These are phyloP conservation scores for Carex littledalei DNA, from an alignment of 176 grass and related monocot species.

Conservation along the genomic window DNA sequence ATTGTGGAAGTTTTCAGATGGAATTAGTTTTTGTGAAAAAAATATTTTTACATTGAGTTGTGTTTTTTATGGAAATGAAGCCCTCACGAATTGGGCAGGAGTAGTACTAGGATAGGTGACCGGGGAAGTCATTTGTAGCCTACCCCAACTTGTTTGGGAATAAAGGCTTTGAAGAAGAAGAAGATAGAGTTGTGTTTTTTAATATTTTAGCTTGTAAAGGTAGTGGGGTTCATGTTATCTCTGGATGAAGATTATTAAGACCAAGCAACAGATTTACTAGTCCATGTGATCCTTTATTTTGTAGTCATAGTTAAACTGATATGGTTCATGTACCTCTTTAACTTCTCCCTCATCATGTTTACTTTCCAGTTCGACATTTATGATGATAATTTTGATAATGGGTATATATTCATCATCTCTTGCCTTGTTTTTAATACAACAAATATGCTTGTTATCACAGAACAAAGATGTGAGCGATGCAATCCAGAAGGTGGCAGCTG, in stretches of 20 bases:
- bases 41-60: not conserved
- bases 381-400: not conserved
- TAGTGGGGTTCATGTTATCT: not conserved
- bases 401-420: not conserved
- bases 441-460: conserved; percentile 29
- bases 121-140: too few species aligned
- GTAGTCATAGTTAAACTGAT: conserved; percentile 31
- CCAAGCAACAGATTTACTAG: conserved; percentile 9
- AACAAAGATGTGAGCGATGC: conserved; percentile 98
- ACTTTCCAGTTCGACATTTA: not conserved
- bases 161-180: too few species aligned
- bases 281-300: conserved; percentile 19
- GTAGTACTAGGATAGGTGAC: too few species aligned
- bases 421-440: not conserved
- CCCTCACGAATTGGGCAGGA: too few species aligned
- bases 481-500: conserved; percentile 92
- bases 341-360: not conserved
- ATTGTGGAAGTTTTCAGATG: not conserved
- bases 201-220: not conserved
- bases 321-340: not conserved
- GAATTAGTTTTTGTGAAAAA: not conserved
- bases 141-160: too few species aligned
- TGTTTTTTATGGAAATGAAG: too few species aligned
- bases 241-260: conserved; percentile 19
- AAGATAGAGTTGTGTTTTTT: not conserved